phyloP scores from a whole-genome alignment of 2,329 filamentous ascomycete species.

The Dothistroma septosporum region DNA sequence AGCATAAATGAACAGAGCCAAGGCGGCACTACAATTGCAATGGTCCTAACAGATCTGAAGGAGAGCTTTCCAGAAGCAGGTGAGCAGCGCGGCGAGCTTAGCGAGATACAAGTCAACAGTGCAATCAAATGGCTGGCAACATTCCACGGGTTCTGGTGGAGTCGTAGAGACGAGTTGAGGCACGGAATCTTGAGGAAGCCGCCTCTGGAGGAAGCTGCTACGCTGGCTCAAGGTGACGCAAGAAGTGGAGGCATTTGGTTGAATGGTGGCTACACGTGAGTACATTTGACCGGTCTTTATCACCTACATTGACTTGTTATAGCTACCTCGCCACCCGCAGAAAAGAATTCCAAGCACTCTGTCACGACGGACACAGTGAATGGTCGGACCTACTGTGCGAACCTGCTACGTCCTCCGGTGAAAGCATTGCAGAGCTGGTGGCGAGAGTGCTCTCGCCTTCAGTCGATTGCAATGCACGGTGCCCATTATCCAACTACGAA shows the following conservation, averaged over 20 bases:
- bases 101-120: slow-evolving; percentile 46
- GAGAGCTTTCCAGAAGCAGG: slow-evolving; percentile 53
- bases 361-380: slow-evolving; percentile 47
- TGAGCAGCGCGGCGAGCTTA: slow-evolving; percentile 50
- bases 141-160: slow-evolving; percentile 58
- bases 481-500: slow-evolving; percentile 41
- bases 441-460: slow-evolving; percentile 50
- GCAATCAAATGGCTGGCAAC: slow-evolving; percentile 59
- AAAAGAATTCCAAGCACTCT: slow-evolving; percentile 52
- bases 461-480: slow-evolving; percentile 16
- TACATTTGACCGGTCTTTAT: not conserved
- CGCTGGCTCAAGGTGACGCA: not conserved
- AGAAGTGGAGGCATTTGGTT: slow-evolving; percentile 46
- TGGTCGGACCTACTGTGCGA: slow-evolving; percentile 53
- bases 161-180: slow-evolving; percentile 25
- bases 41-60: slow-evolving; percentile 56
- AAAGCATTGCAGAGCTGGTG: slow-evolving; percentile 43
- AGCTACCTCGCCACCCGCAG: slow-evolving; percentile 59
- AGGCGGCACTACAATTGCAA: slow-evolving; percentile 45
- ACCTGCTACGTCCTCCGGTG: slow-evolving; percentile 37
- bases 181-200: slow-evolving; percentile 46
- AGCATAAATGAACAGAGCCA: slow-evolving; percentile 2
- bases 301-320: not conserved
- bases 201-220: slow-evolving; percentile 51
- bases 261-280: slow-evolving; percentile 60